Percentiles rank a stretch among this genome's conserved stretches.
phyloP scores from a whole-genome alignment of 352 stramenopile species.

The Halophytophthora polymorphica region DNA sequence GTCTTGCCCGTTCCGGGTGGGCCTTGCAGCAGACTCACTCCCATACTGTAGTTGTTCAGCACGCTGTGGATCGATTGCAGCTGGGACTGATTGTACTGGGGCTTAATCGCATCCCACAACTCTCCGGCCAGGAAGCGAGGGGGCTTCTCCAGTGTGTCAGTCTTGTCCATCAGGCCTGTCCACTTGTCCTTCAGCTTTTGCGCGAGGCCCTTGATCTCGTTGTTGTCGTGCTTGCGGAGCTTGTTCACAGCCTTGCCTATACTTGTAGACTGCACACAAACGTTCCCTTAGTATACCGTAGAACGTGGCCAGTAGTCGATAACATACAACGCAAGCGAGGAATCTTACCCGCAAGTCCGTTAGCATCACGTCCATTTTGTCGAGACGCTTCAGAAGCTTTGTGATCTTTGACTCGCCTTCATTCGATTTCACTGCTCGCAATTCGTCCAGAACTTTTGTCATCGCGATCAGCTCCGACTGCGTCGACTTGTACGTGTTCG shows the following conservation, averaged over 20 bases:
- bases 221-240: conserved; percentile 70
- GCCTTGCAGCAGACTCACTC: conserved; percentile 91
- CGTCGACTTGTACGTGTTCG: conserved; percentile 75
- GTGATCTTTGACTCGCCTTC: conserved; percentile 38
- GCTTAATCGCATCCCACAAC: conserved; percentile 72
- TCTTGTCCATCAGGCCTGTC: conserved; percentile 70
- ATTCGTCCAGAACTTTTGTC: conserved; percentile 54
- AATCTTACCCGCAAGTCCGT: conserved; percentile 69
- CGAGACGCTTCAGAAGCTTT: conserved; percentile 62
- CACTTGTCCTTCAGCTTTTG: conserved; percentile 73
- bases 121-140: conserved; percentile 61
- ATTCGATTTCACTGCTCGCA: conserved; percentile 30
- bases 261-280: conserved; percentile 55
- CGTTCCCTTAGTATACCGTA: conserved; percentile 7
- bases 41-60: conserved; percentile 83
- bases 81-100: conserved; percentile 84
- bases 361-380: conserved; percentile 71
- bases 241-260: conserved; percentile 87
- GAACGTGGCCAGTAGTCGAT: neutral
- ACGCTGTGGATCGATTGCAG: conserved; percentile 86
- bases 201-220: conserved; percentile 42
- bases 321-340: neutral
- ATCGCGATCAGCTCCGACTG: conserved; percentile 73
- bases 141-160: conserved; percentile 48
- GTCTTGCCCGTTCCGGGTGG: conserved; percentile 95